phyloP scores from a whole-genome alignment of 768 basidiomycete species.

The Calocera viscosa region DNA sequence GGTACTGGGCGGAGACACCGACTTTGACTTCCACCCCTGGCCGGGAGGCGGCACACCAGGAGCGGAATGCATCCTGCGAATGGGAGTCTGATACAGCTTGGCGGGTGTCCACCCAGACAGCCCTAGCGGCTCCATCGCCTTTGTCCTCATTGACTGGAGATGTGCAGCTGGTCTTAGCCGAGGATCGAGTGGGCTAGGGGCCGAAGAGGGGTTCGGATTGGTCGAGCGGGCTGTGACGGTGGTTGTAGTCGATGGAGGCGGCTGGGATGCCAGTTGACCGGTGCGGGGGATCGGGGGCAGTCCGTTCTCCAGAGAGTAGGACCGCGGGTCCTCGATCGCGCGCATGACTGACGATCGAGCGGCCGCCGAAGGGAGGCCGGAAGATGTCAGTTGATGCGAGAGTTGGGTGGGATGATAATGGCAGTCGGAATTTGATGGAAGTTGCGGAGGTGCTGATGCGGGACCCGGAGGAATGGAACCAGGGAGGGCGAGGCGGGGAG shows the following conservation, averaged over 20 bases:
- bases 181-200: background rate
- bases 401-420: no score
- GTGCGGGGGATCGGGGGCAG: background rate
- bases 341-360: background rate
- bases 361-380: background rate
- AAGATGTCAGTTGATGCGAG: no score
- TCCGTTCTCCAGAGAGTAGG: background rate
- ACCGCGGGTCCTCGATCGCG: background rate
- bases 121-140: background rate
- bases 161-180: background rate
- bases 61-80: background rate
- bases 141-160: background rate
- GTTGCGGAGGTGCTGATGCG: no score
- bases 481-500: no score
- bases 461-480: no score
- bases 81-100: background rate
- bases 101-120: background rate
- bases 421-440: no score
- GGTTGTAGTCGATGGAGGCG: background rate
- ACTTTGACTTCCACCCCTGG: background rate
- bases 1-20: no score
- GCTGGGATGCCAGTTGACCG: background rate
- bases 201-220: background rate
- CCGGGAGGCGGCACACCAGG: background rate
- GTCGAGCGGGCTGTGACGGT: background rate